Percentiles rank a stretch among this genome's conserved stretches.
Conservation (phyloP, 768 basidiomycete species). For the Exsudoporus frostii region DNA sequence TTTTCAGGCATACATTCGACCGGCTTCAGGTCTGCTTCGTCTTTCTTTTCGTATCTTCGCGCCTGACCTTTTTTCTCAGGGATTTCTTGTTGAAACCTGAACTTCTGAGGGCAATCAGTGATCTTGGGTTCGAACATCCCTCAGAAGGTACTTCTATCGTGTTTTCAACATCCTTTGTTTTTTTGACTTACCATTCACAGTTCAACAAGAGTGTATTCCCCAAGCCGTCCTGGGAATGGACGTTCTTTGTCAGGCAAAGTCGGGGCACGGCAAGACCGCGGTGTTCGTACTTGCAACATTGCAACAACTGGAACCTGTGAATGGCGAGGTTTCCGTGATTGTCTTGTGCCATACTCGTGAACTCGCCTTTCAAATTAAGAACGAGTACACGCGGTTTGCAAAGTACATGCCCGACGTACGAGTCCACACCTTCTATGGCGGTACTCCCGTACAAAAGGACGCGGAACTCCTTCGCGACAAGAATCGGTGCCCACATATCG, state of each 20-base stretch:
- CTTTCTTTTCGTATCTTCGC: conserved; percentile 1
- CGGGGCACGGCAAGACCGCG: conserved; percentile 97
- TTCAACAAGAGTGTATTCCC: conserved; percentile 99
- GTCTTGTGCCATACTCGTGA: conserved; percentile 99
- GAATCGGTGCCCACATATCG: conserved; percentile 96
- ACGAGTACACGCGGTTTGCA: conserved; percentile 98
- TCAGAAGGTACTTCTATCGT: conserved; percentile 74
- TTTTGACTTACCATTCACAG: conserved; percentile 39
- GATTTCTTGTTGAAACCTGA: conserved; percentile 99
- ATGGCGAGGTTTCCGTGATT: conserved; percentile 96
- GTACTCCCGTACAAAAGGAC: conserved; percentile 92
- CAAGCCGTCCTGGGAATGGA: conserved; percentile 99
- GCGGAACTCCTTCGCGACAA: conserved; percentile 93
- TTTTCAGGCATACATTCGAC: conserved; percentile 99
- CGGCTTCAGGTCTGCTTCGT: conserved; percentile 78
- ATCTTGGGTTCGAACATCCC: conserved; percentile 99
- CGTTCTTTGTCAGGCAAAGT: conserved; percentile 98
- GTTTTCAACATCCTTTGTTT: neutral
- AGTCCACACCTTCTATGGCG: conserved; percentile 97
- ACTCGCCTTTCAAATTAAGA: conserved; percentile 99
- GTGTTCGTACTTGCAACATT: conserved; percentile 98
- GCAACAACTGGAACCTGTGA: conserved; percentile 96
- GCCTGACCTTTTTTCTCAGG: conserved; percentile 40
- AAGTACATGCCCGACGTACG: conserved; percentile 99
- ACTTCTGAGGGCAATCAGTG: conserved; percentile 93